phyloP scores from a whole-genome alignment of 176 grass and related monocot genomes.

The Musa troglodytarum region DNA sequence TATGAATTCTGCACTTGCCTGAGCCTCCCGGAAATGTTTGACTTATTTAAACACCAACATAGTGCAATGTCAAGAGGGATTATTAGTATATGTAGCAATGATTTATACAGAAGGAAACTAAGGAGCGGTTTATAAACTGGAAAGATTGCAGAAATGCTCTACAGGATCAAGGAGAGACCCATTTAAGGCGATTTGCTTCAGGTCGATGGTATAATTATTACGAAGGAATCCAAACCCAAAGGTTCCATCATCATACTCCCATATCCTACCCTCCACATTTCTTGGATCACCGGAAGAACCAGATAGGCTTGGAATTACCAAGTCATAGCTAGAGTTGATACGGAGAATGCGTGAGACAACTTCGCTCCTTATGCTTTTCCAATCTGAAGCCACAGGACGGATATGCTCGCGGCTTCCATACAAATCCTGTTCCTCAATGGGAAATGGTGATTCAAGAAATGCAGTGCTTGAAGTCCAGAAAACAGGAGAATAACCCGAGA shows the following conservation, averaged over 20 bases:
- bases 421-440: constrained; percentile 50
- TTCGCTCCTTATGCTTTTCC: constrained; percentile 4
- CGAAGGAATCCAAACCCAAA: constrained; percentile 85
- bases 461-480: constrained; percentile 77
- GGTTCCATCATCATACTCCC: constrained; percentile 81
- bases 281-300: constrained; percentile 36
- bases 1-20: background rate
- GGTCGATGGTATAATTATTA: constrained; percentile 65
- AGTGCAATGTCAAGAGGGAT: background rate
- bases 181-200: constrained; percentile 54
- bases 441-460: constrained; percentile 77
- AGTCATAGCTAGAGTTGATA: constrained; percentile 69
- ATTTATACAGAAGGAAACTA: background rate
- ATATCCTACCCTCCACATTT: constrained; percentile 74
- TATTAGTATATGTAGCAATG: background rate
- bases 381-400: constrained; percentile 12
- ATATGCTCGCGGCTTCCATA: constrained; percentile 50
- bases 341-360: constrained; percentile 57
- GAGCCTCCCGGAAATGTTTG: background rate
- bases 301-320: constrained; percentile 41
- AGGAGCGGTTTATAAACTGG: too few species aligned
- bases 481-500: constrained; percentile 60
- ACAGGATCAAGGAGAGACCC: constrained; percentile 57
- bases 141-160: background rate
- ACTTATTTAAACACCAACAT: background rate